Evolutionary conservation across 805 yeast species (phyloP), one percentile per base, ranked within the genome.

Genomic region (Saturnispora dispora): DNA sequence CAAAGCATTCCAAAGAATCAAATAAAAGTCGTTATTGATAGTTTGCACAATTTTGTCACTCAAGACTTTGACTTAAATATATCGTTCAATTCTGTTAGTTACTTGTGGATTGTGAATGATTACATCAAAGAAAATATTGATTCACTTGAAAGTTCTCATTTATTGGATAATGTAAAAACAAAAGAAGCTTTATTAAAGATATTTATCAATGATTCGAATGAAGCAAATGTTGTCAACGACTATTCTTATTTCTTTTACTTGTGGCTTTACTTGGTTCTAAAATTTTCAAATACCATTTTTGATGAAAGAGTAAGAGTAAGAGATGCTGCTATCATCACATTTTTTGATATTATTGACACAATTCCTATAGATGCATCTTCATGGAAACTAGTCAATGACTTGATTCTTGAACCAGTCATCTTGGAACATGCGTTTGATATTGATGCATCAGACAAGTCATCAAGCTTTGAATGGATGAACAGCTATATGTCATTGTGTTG

Each of bases 81-180:
- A 20, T 87, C 97, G 0, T 89, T 91, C 63, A 87, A 95, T 46
- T 83, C 96, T 0, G 85, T 89, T 8, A 87, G 96, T 58, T 85
- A 89, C 57, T 90, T 89, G 61, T 91, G 98, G 98, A 65, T 85
- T 15, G 79, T 93, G 3, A 86, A 96, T 58, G 98, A 93, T 60
- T 81, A 82, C 52, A 66, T 83, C 41, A 73, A 81, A 49, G 68
- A 66, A 4, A 65, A 60, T 37, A 52, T 63, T 4, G 67, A 64
- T 8, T n/a, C 50, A 4, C 13, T 27, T 0, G 48, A 48, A 5
- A 20, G 22, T 3, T 20, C 20, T 5, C 43, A 30, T 28, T 55
- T 28, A 6, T 22, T 3, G 18, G 33, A 0, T 9, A 23, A 50
- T 3, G 56, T 65, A 36, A 55, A 54, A 6, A 60, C 65, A 0